phyloP scores from a whole-genome alignment of 192 early-diverging fungal species.

The Backusella tarrabulga region DNA sequence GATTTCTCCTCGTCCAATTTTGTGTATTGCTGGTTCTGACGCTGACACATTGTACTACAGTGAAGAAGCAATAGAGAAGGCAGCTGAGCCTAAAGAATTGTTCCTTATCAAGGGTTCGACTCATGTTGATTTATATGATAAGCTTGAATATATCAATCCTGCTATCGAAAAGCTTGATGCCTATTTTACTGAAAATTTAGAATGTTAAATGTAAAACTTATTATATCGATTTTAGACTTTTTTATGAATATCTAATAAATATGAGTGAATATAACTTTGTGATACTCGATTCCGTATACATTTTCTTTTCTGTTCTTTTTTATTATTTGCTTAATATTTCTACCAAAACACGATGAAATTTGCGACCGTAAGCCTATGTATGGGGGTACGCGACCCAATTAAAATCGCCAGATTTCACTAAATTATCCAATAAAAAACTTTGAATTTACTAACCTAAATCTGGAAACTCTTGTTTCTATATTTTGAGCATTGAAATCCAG shows the following conservation, averaged over 20 bases:
- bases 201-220: not conserved
- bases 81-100: constrained; percentile 28
- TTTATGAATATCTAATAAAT: not conserved
- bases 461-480: too few species aligned
- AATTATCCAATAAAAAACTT: too few species aligned
- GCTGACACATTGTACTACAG: constrained; percentile 32
- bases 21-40: constrained; percentile 29
- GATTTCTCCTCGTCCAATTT: constrained; percentile 23
- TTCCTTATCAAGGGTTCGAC: constrained; percentile 24
- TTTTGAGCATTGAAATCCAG: too few species aligned
- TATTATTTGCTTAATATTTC: not conserved
- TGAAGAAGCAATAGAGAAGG: constrained; percentile 2
- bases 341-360: not conserved
- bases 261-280: too few species aligned
- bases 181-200: not conserved
- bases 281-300: too few species aligned
- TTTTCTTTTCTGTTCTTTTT: not conserved
- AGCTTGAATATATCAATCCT: not conserved
- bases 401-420: too few species aligned
- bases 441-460: too few species aligned
- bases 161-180: not conserved
- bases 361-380: too few species aligned
- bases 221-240: not conserved
- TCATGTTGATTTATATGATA: constrained; percentile 32
- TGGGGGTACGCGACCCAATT: too few species aligned